Evolutionary conservation across 225 moss, liverwort and hornwort species (phyloP).

Genomic region (Antitrichia curtipendula): DNA sequence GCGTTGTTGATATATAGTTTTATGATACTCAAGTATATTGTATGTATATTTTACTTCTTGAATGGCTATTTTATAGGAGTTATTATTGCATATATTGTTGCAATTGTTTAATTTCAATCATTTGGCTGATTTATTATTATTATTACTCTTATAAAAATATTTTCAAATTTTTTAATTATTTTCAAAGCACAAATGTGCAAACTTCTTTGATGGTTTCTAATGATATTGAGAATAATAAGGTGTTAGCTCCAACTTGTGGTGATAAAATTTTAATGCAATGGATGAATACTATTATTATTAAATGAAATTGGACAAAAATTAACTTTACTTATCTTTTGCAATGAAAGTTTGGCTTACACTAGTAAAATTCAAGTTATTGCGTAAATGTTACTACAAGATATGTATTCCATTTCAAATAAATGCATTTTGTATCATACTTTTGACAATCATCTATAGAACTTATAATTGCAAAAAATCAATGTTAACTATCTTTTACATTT

Average conservation of each 20-base stretch:
- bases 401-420: not conserved
- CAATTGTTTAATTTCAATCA: not conserved
- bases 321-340: fast-evolving
- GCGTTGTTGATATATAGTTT: not conserved
- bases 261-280: not conserved
- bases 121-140: not conserved
- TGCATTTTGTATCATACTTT: not conserved
- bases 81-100: not conserved
- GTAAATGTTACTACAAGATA: too few species aligned
- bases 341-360: not conserved
- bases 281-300: not conserved
- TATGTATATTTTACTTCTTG: not conserved
- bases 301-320: not conserved
- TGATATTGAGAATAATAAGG: not conserved
- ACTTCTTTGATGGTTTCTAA: not conserved
- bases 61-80: not conserved
- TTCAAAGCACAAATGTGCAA: too few species aligned
- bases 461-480: not conserved
- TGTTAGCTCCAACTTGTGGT: not conserved
- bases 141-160: too few species aligned
- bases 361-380: not conserved
- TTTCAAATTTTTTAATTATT: too few species aligned
- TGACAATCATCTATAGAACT: not conserved
- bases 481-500: not conserved
- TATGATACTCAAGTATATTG: fast-evolving